Evolutionary conservation across 1,139 yeast species (phyloP).

Genomic region (Pneumocystis jirovecii): DNA sequence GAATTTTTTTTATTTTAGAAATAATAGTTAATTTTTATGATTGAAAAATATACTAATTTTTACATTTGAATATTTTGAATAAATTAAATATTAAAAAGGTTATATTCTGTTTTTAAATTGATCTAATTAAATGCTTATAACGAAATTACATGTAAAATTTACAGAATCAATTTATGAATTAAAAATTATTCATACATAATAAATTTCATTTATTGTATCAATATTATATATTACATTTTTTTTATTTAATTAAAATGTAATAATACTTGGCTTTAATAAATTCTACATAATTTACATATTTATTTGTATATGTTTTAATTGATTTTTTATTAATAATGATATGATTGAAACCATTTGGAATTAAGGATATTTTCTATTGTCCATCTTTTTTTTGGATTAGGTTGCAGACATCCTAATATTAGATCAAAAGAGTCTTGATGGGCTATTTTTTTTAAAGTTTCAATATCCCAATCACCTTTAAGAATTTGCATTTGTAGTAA

Average conservation of each 20-base stretch:
- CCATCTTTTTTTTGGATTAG: not conserved
- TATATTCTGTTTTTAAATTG: too few species aligned
- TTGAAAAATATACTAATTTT: too few species aligned
- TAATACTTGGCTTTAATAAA: not conserved
- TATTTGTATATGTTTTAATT: not conserved
- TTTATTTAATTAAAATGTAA: not conserved
- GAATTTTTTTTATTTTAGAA: too few species aligned
- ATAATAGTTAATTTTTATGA: too few species aligned
- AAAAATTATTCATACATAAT: too few species aligned
- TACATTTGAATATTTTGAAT: too few species aligned
- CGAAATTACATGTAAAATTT: too few species aligned
- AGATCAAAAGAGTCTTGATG: not conserved
- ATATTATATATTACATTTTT: too few species aligned
- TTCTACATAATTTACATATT: not conserved
- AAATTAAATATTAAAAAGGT: too few species aligned
- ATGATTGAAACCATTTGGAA: not conserved
- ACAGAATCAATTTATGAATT: too few species aligned
- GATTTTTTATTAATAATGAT: not conserved
- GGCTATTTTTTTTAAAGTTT: not conserved
- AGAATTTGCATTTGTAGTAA: not conserved
- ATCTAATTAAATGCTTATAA: too few species aligned
- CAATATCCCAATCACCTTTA: not conserved
- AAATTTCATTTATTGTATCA: too few species aligned
- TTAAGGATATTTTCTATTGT: not conserved
- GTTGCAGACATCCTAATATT: not conserved